Base-by-base conservation (phyloP, 2,329 filamentous ascomycete genomes). In the Dactylonectria estremocensis region DNA sequence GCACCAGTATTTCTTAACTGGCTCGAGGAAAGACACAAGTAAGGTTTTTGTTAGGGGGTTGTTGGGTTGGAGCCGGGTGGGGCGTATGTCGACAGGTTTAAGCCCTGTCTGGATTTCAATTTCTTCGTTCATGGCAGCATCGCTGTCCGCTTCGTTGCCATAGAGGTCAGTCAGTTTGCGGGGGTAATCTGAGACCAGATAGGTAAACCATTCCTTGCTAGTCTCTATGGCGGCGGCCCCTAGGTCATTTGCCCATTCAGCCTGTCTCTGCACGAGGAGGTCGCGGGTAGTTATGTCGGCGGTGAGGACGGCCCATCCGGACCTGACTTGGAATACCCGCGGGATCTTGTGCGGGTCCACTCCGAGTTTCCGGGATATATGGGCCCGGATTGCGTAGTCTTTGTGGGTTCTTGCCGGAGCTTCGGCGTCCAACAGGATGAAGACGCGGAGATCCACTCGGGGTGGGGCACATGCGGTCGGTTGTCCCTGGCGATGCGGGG, bases 191-290 rank as follows among this genome's bases (percentile, higher is more conserved):
- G 48, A 18, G 49, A 69, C 59, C 7, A 58, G 58, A 55, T 69
- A 69, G 22, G 54, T 60, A 48, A 67, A 66, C 67, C 64, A 64
- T 33, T 64, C 66, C 61, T 53, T 57, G 13, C 66, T 68, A 11
- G 61, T 64, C 46, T 72, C 64, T 53, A 72, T 57, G 18, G 31
- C 33, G 2, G 50, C 58, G 28, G 62, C 68, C 13, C 59, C 59
- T 10, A 37, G 33, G 14, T 70, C 49, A 14, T 24, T 16, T 16
- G 64, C 61, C 58, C 49, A 70, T 43, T 70, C 58, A 13, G 57
- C 48, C 50, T 70, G 57, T 45, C 56, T 61, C 65, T 28, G 56
- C 62, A n/a, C n/a, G n/a, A n/a, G n/a, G n/a, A n/a, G n/a, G n/a
- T n/a, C n/a, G n/a, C n/a, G n/a, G n/a, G n/a, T n/a, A n/a, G n/a